Conservation (phyloP, 108 stramenopile genomes). For the Poteriospumella lacustris region DNA sequence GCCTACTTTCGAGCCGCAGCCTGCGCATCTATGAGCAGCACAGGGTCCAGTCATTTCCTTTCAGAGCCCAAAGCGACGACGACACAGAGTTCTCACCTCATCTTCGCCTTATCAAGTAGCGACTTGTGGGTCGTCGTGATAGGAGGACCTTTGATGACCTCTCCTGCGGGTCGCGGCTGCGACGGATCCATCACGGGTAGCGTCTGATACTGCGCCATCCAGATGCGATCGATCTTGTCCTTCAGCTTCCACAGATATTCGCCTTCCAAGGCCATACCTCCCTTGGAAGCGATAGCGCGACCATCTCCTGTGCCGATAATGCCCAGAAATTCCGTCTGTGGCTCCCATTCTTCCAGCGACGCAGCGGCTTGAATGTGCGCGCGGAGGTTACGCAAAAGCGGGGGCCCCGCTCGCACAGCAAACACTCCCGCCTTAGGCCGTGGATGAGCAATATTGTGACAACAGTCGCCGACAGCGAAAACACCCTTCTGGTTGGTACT, state of each 20-base stretch:
- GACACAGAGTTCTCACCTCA: too few species aligned
- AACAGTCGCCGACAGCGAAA: slow-evolving; percentile 66
- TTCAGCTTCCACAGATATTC: slow-evolving; percentile 61
- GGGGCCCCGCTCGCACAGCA: slow-evolving; percentile 68
- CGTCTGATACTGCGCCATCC: slow-evolving; percentile 60
- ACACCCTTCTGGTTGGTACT: slow-evolving; percentile 35
- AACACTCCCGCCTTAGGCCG: slow-evolving; percentile 72
- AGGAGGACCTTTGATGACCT: too few species aligned
- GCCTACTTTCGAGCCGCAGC: too few species aligned
- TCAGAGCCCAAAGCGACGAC: too few species aligned
- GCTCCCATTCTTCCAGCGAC: slow-evolving; percentile 25
- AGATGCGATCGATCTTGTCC: slow-evolving; percentile 64
- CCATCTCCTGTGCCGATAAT: slow-evolving; percentile 62
- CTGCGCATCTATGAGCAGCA: too few species aligned
- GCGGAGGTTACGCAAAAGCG: slow-evolving; percentile 52
- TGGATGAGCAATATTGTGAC: slow-evolving; percentile 48
- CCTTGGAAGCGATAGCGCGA: slow-evolving; percentile 59
- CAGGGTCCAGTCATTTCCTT: too few species aligned
- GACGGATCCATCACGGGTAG: slow-evolving; percentile 54
- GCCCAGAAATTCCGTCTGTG: slow-evolving; percentile 52
- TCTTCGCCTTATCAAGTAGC: too few species aligned
- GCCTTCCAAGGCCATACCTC: slow-evolving; percentile 54
- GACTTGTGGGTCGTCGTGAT: too few species aligned
- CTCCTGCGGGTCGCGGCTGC: too few species aligned
- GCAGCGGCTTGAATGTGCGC: slow-evolving; percentile 29